Evolutionary conservation across 2,329 filamentous ascomycete species (phyloP), one percentile per base, ranked within the genome.

Genomic region (Curvularia hawaiiensis): DNA sequence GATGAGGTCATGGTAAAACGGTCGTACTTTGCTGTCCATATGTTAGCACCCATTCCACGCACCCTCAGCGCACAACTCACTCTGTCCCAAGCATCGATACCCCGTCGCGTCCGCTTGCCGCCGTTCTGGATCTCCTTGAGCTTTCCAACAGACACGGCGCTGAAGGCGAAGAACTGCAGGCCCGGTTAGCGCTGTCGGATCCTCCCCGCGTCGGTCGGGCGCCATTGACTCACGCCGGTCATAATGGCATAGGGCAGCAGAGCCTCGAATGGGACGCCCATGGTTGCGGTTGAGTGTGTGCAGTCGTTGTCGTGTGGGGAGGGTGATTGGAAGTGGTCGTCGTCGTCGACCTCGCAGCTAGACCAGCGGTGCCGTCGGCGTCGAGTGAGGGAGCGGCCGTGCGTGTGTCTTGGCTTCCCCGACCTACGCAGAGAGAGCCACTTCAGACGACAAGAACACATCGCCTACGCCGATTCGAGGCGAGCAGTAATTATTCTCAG

Each of bases 261-360:
- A 64, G 86, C 83, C 79, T 89, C 86, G 75, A 88, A 88, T 44
- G 86, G 86, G 61, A 89, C 84, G 76, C 85, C 85, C 86, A 88
- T 88, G 64, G 63, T 80, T 74, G 71, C 67, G 62, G 66, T 59
- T 55, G 71, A 69, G 60, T 61, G 58, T 60, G 62, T 55, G 33
- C 55, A 58, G 60, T 52, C 46, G 69, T 56, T 54, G 63, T 62
- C 58, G 57, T 60, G 63, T 61, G 60, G 65, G 56, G 59, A 61
- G 59, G 62, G 63, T 55, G 60, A 28, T 28, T 28, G 40, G 30
- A 31, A 9, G 55, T 50, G 40, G 50, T 52, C 63, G 50, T 58
- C 56, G 40, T 58, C 54, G 56, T 52, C 47, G 53, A 56, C 44
- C 41, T 52, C 51, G 46, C 46, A 43, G 54, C 54, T 43, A 52